Conservation (phyloP, 2,329 filamentous ascomycete genomes). For the Fusarium mundagurra region DNA sequence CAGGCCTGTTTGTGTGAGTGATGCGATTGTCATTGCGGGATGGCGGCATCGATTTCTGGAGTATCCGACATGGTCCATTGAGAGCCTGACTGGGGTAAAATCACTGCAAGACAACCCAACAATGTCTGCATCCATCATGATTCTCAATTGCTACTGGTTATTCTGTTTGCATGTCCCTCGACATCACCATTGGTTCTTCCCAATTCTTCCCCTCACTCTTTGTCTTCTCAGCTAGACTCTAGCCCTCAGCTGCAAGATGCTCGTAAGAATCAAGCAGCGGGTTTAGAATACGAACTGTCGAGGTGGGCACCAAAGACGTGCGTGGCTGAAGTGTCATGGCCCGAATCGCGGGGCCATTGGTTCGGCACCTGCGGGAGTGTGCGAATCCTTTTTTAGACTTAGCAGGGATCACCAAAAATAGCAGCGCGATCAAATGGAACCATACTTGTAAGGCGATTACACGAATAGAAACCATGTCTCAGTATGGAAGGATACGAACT, state of each 20-base stretch:
- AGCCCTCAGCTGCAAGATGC: constrained; percentile 13
- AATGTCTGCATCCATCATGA: not conserved
- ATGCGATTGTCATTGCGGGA: constrained; percentile 24
- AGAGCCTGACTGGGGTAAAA: constrained; percentile 13
- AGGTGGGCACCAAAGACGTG: constrained; percentile 38
- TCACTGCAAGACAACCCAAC: constrained; percentile 11
- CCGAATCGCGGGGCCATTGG: constrained; percentile 30
- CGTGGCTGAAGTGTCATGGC: constrained; percentile 35
- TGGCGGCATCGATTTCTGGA: constrained; percentile 28
- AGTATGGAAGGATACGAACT: constrained; percentile 29
- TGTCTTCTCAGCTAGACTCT: not conserved
- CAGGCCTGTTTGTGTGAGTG: constrained; percentile 17
- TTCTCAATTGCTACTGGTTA: not conserved
- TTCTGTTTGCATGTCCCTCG: not conserved
- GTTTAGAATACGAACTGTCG: constrained; percentile 43
- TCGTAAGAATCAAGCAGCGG: constrained; percentile 28
- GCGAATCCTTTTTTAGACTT: constrained; percentile 11
- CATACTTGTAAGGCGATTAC: constrained; percentile 1
- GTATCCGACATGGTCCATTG: not conserved
- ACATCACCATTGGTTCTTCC: not conserved
- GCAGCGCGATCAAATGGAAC: constrained; percentile 4
- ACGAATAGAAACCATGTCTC: constrained; percentile 32
- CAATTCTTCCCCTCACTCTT: not conserved
- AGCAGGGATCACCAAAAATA: constrained; percentile 30
- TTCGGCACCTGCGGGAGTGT: constrained; percentile 19